Evolutionary conservation across 176 grass and related monocot genomes (phyloP).

Genomic region (Rhynchospora tenuis): DNA sequence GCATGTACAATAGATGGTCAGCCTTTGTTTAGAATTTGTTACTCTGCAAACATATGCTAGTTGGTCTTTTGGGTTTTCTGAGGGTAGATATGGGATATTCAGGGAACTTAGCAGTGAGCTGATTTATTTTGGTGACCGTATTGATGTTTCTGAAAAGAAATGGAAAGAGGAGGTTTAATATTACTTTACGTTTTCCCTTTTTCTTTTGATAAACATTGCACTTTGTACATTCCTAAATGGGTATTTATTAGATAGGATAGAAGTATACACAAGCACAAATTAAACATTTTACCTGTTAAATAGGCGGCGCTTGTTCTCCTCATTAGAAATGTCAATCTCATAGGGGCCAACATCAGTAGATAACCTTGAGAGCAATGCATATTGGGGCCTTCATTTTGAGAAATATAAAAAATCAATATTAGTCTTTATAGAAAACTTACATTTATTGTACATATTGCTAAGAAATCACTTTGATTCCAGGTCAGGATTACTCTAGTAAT

Average conservation of each 20-base stretch:
- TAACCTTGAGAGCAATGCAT: slow-evolving; percentile 25
- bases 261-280: neutral
- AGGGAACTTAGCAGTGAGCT: neutral
- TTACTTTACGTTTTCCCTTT: too few species aligned
- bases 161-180: neutral
- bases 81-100: neutral
- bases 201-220: neutral
- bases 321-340: slow-evolving; percentile 49
- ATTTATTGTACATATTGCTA: neutral
- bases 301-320: slow-evolving; percentile 83
- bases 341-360: neutral
- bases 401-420: neutral
- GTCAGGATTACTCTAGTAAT: too few species aligned
- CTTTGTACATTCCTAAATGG: neutral
- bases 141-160: neutral
- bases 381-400: slow-evolving; percentile 10
- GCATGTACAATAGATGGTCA: neutral
- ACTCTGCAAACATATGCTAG: neutral
- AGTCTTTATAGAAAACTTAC: neutral
- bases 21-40: neutral
- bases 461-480: neutral
- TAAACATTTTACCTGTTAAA: slow-evolving; percentile 50
- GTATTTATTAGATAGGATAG: too few species aligned
- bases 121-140: neutral
- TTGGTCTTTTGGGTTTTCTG: neutral